These are phyloP conservation scores for Lepidium sativum DNA, from an alignment of 345 rosid genomes.

Conservation along the genomic window DNA sequence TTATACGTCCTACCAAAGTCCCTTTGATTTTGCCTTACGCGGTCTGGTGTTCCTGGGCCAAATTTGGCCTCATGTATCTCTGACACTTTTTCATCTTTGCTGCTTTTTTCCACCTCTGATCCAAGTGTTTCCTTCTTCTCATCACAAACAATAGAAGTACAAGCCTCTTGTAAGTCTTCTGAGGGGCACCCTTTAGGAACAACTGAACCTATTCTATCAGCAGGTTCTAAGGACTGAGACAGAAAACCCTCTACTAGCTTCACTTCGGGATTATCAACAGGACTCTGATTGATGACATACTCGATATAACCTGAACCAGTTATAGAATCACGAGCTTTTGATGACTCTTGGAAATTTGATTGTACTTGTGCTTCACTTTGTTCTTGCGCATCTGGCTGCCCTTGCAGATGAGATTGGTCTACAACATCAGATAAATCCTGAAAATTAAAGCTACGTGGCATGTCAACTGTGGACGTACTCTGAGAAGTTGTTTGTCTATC, in stretches of 20 bases:
- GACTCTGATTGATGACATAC: constrained; percentile 41
- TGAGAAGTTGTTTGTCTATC: constrained; percentile 18
- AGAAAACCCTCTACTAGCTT: constrained; percentile 35
- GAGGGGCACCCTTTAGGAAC: constrained; percentile 34
- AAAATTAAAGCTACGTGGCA: too few relatives aligned
- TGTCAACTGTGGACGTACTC: constrained; percentile 28
- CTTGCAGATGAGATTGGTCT: constrained; percentile 23
- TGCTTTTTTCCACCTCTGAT: constrained; percentile 18
- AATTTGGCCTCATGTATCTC: constrained; percentile 26
- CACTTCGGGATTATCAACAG: constrained; percentile 43
- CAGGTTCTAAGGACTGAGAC: constrained; percentile 30
- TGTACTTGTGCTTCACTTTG: constrained; percentile 18
- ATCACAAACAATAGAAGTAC: constrained; percentile 50
- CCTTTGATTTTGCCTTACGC: constrained; percentile 10
- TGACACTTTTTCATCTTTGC: constrained; percentile 24
- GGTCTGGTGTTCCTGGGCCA: constrained; percentile 32
- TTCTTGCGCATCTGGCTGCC: constrained; percentile 12
- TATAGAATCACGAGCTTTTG: constrained; percentile 52
- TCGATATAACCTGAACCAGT: constrained; percentile 59
- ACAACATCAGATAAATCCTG: constrained; percentile 12
- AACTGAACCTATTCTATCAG: constrained; percentile 32
- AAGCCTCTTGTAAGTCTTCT: constrained; percentile 30
- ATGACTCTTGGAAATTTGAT: constrained; percentile 24
- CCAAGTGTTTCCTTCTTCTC: constrained; percentile 60
- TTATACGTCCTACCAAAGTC: constrained; percentile 12